These are phyloP conservation scores for Fusarium floridanum DNA, from an alignment of 2,329 filamentous ascomycete species.

Conservation along the genomic window DNA sequence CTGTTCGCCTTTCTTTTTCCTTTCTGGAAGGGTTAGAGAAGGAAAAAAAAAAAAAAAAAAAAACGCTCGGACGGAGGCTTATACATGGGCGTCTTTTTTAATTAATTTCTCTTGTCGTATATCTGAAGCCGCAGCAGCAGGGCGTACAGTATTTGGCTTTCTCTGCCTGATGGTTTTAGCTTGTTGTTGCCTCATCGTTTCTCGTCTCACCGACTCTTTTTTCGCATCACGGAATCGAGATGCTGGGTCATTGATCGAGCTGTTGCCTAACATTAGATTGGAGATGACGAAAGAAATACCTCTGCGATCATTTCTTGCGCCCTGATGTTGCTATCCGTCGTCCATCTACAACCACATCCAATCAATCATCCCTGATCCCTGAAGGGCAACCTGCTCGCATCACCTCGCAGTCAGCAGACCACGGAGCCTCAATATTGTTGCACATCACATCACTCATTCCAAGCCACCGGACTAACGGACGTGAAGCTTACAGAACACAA, in stretches of 20 bases:
- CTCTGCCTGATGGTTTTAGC: not conserved
- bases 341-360: not conserved
- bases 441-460: not conserved
- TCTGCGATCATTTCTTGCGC: not conserved
- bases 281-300: not conserved
- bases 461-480: not conserved
- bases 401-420: not conserved
- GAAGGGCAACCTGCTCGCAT: not conserved
- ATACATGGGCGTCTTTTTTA: not conserved
- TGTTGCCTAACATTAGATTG: not conserved
- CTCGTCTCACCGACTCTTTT: not conserved
- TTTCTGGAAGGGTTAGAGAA: not conserved
- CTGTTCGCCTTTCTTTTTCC: not conserved
- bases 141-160: not conserved
- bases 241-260: not conserved
- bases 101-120: not conserved
- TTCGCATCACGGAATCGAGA: not conserved
- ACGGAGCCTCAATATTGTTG: not conserved
- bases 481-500: slow-evolving; percentile 5
- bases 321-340: not conserved
- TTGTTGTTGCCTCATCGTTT: not conserved
- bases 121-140: not conserved
- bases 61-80: not conserved
- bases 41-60: too few relatives aligned
- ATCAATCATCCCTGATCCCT: slow-evolving; percentile 11